phyloP scores from a whole-genome alignment of 163 green algal species.

The Scenedesmus sp. region DNA sequence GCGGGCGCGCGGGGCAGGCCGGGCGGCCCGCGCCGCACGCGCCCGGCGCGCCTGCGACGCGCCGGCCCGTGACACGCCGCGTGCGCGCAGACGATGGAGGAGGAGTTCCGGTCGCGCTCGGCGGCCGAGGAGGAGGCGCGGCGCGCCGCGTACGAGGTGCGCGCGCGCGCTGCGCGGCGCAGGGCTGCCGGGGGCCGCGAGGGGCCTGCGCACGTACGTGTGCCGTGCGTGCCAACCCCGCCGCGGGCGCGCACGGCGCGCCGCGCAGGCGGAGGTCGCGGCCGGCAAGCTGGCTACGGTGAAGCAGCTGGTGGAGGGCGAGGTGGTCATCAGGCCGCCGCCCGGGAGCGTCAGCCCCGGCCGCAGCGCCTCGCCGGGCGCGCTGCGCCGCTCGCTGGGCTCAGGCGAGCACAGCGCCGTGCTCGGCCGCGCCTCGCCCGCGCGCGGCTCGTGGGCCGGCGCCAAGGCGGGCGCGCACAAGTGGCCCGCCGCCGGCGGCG shows the following conservation, averaged over 20 bases:
- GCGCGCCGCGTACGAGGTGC: constrained; percentile 8
- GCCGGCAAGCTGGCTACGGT: constrained; percentile 33
- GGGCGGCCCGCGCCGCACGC: no score
- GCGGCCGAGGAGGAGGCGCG: background rate
- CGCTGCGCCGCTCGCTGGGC: background rate
- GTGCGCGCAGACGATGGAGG: constrained; percentile 42
- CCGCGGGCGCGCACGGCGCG: no score
- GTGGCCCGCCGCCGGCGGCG: constrained; percentile 1
- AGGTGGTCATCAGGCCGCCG: constrained; percentile 34
- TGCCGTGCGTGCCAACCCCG: no score
- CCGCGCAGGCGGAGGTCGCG: constrained; percentile 20
- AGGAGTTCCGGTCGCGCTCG: background rate
- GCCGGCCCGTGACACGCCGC: no score
- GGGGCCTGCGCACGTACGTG: no score
- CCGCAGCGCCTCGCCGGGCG: constrained; percentile 7
- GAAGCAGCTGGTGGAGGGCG: constrained; percentile 25
- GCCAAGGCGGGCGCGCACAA: constrained; percentile 5
- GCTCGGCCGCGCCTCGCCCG: background rate
- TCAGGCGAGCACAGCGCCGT: constrained; percentile 24
- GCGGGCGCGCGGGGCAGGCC: no score
- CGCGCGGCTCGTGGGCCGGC: background rate
- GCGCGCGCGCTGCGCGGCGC: no score
- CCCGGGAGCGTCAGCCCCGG: constrained; percentile 34
- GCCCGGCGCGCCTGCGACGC: no score
- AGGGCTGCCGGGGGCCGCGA: no score